Conservation (phyloP, 176 grass and related monocot species). For the Carex parvula region DNA sequence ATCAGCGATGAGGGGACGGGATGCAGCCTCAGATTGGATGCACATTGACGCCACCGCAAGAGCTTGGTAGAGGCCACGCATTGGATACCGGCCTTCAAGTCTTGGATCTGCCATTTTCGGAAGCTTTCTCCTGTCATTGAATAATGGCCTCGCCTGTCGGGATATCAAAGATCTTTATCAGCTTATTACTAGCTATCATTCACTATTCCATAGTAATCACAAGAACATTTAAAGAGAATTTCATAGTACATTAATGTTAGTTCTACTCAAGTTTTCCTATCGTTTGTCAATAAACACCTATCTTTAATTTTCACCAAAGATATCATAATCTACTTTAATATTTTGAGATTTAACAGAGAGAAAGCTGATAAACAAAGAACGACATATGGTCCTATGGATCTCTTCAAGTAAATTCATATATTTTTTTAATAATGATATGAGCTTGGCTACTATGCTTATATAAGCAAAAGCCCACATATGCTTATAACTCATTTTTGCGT, state of each 20-base stretch:
- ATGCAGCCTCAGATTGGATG: constrained; percentile 77
- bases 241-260: not conserved
- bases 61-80: constrained; percentile 90
- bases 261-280: not conserved
- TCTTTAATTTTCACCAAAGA: not conserved
- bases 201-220: not conserved
- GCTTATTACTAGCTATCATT: not conserved
- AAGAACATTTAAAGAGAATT: not conserved
- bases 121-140: constrained; percentile 81
- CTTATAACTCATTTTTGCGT: too few relatives aligned
- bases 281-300: not conserved
- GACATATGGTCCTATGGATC: not conserved
- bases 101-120: constrained; percentile 77
- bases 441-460: too few relatives aligned
- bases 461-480: too few relatives aligned
- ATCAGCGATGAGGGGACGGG: constrained; percentile 75
- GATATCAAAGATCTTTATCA: not conserved
- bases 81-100: constrained; percentile 69
- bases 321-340: not conserved
- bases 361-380: not conserved
- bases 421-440: not conserved
- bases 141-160: constrained; percentile 66
- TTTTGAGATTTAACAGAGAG: not conserved
- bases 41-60: constrained; percentile 92
- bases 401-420: not conserved